These are phyloP conservation scores for Phytophthora multivora DNA, from an alignment of 352 stramenopile species.

Conservation along the genomic window DNA sequence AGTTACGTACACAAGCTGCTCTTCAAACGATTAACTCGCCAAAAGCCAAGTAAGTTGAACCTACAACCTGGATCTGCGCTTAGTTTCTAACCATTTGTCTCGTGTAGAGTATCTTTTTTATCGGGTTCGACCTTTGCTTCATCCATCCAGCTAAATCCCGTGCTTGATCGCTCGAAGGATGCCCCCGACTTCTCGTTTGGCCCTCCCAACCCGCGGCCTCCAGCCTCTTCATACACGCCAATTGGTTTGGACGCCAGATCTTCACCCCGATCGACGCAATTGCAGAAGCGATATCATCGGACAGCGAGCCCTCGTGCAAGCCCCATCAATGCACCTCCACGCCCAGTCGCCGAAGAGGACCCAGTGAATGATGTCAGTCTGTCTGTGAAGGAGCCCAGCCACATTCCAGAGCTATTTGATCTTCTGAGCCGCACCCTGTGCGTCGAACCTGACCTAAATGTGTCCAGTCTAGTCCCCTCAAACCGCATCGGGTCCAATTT, in stretches of 20 bases:
- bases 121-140: conserved; percentile 43
- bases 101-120: conserved; percentile 43
- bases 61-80: neutral
- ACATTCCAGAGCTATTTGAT: conserved; percentile 57
- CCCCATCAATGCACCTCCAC: neutral
- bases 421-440: conserved; percentile 66
- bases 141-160: conserved; percentile 46
- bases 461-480: conserved; percentile 58
- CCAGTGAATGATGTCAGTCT: neutral
- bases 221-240: neutral
- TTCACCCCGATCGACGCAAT: conserved; percentile 23
- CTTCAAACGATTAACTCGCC: conserved; percentile 9
- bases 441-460: conserved; percentile 70
- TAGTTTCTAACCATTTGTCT: too few relatives aligned
- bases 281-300: conserved; percentile 19
- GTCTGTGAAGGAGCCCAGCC: too few relatives aligned
- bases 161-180: conserved; percentile 28
- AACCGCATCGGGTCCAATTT: conserved; percentile 83
- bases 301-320: conserved; percentile 7
- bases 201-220: conserved; percentile 17
- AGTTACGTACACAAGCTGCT: conserved; percentile 29
- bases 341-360: neutral
- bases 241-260: conserved; percentile 1
- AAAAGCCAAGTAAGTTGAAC: conserved; percentile 31
- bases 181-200: conserved; percentile 43